A percentile compares a stretch with the other conserved stretches of the same genome.
phyloP scores from a whole-genome alignment of 1,284 basidiomycete species.

The Cutaneotrichosporon mucoides region DNA sequence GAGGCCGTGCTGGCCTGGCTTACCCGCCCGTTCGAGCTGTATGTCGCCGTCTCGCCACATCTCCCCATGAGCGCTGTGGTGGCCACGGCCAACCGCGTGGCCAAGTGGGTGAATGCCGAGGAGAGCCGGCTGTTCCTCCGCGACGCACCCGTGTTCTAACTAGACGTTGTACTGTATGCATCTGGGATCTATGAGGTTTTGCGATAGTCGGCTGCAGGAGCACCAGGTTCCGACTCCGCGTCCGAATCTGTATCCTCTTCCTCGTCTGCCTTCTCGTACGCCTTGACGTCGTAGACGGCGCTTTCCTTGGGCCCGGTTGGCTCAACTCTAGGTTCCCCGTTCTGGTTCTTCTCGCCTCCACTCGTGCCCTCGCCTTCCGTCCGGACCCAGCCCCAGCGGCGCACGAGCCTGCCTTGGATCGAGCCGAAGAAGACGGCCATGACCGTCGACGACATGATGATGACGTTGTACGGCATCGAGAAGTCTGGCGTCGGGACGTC shows the following conservation, averaged over 20 bases:
- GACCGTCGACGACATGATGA: conserved; percentile 87
- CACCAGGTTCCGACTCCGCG: not conserved
- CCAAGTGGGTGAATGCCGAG: conserved; percentile 83
- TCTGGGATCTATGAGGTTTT: not conserved
- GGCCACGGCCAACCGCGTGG: conserved; percentile 79
- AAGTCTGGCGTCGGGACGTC: conserved; percentile 96
- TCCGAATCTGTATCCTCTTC: not conserved
- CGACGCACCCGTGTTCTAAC: conserved; percentile 78
- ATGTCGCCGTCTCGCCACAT: conserved; percentile 73
- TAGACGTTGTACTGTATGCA: conserved; percentile 1
- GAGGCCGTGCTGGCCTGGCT: conserved; percentile 81
- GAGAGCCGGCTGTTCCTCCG: conserved; percentile 75
- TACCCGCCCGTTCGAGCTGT: conserved; percentile 87
- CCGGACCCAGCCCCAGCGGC: conserved; percentile 61
- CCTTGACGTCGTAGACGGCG: too few species aligned
- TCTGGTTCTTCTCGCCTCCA: not conserved
- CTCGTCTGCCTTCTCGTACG: not conserved
- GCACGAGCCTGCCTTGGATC: conserved; percentile 78
- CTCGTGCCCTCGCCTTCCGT: not conserved
- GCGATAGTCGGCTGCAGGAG: too few species aligned
- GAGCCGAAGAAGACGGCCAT: conserved; percentile 91
- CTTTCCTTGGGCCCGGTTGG: not conserved
- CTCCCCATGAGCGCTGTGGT: conserved; percentile 81
- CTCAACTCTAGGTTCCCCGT: not conserved
- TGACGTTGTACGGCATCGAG: conserved; percentile 99